phyloP scores from a whole-genome alignment of 352 stramenopile species.

The Phytophthora pini region DNA sequence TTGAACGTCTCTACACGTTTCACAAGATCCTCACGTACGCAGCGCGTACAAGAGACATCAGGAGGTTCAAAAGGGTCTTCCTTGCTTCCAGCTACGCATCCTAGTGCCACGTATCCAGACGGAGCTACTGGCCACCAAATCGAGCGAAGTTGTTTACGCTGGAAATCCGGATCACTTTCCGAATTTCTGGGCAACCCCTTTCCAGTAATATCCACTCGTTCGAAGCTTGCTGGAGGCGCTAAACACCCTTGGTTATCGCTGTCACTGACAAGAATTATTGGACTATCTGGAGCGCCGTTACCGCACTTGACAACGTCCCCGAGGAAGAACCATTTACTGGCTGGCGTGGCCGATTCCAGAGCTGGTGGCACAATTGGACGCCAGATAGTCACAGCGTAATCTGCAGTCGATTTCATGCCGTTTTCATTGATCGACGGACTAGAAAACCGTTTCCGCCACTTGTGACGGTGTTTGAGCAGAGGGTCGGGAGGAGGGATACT shows the following conservation, averaged over 20 bases:
- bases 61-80: conserved; percentile 81
- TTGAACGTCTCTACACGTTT: conserved; percentile 63
- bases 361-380: conserved; percentile 54
- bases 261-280: conserved; percentile 71
- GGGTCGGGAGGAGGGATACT: conserved; percentile 82
- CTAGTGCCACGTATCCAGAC: conserved; percentile 75
- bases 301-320: conserved; percentile 76
- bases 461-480: conserved; percentile 79
- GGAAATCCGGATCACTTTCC: conserved; percentile 72
- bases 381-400: conserved; percentile 80
- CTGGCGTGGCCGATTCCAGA: conserved; percentile 37
- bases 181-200: conserved; percentile 85
- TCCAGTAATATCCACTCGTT: conserved; percentile 83
- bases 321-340: conserved; percentile 69
- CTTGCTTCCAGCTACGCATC: conserved; percentile 82
- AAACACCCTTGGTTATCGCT: conserved; percentile 52
- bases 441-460: conserved; percentile 74
- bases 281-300: conserved; percentile 58
- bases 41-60: conserved; percentile 54
- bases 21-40: conserved; percentile 82
- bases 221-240: conserved; percentile 71
- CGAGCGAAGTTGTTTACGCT: conserved; percentile 84
- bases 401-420: conserved; percentile 49
- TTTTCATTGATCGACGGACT: conserved; percentile 11
- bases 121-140: conserved; percentile 87